Evolutionary conservation across 2,329 filamentous ascomycete species (phyloP), one percentile per base, ranked within the genome.

Genomic region (Xylaria sp.): DNA sequence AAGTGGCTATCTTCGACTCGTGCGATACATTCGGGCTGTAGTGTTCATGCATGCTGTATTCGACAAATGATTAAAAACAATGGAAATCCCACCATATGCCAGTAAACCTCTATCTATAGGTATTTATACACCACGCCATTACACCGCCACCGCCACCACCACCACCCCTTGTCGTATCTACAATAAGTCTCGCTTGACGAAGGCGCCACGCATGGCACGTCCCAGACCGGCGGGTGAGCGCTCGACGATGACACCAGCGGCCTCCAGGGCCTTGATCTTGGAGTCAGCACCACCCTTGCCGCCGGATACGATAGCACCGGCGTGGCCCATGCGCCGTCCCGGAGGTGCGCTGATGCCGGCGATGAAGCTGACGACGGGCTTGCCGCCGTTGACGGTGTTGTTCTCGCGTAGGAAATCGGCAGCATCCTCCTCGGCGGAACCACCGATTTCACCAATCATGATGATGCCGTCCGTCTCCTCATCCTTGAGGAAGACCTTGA

Each of bases 391-490:
- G 82, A 90, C 86, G 69, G 90, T 94, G 89, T 99, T 98, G 88
- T 96, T 89, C 81, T 90, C 87, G 87, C 92, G 94, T 81, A 98
- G 86, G 88, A 97, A 99, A 78, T 98, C 96, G 78, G 96, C 95
- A 48, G 96, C 96, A 78, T 99, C 96, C 86, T 99, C 96, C 87
- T 99, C 96, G 69, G 96, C 96, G 70, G 92, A 93, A 73, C 96
- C 96, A 84, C 96, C 96, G 81, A 99, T 98, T 87, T 98, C 96
- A 81, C 96, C 96, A 82, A 99, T 98, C 96, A 99, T 98, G 86
- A 99, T 98, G 85, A 99, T 98, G 81, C 96, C 96, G 81, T 99
- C 96, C 48, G 96, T 99, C 86, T 97, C 94, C 82, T 92, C 88
- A 82, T 99, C 96, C 83, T 97, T 88, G 78, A 97, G 90, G 90